phyloP scores from a whole-genome alignment of 1,284 basidiomycete genomes.

The Ganoderma lingzhi region DNA sequence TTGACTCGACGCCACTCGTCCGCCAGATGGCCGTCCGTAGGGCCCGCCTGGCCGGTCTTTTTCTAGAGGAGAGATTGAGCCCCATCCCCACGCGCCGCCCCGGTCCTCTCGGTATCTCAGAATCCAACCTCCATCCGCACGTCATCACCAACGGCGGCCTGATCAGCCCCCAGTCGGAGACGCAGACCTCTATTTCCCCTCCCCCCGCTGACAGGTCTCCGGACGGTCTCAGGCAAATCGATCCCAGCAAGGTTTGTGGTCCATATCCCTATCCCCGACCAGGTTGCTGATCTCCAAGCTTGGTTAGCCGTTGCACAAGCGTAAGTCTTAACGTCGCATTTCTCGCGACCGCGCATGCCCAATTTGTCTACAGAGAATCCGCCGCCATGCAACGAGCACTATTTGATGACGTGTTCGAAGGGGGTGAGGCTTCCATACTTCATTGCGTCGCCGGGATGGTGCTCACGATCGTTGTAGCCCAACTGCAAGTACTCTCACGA shows the following conservation, averaged over 20 bases:
- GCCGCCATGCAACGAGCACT: constrained; percentile 83
- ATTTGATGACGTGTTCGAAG: constrained; percentile 82
- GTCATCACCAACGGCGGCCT: constrained; percentile 43
- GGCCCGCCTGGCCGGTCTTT: constrained; percentile 68
- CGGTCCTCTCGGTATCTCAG: constrained; percentile 42
- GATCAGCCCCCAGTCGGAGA: constrained; percentile 45
- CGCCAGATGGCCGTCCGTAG: constrained; percentile 60
- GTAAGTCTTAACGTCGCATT: constrained; percentile 35
- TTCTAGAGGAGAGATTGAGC: constrained; percentile 59
- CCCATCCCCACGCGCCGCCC: constrained; percentile 46
- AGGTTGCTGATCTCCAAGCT: background rate
- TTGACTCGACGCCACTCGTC: constrained; percentile 54
- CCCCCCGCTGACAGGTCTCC: constrained; percentile 25
- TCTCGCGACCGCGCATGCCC: background rate
- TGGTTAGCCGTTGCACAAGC: constrained; percentile 47
- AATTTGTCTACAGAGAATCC: constrained; percentile 59
- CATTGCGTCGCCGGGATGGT: background rate
- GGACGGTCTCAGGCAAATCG: constrained; percentile 35
- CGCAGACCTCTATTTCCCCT: constrained; percentile 34
- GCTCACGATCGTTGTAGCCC: constrained; percentile 48
- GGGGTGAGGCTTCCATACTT: constrained; percentile 54
- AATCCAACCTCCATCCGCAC: constrained; percentile 25
- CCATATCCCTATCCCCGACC: background rate
- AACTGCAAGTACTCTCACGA: constrained; percentile 84
- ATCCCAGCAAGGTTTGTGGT: constrained; percentile 42